These are phyloP conservation scores for Proliferodiscus dingleyae DNA, from an alignment of 2,329 filamentous ascomycete species.

Conservation along the genomic window DNA sequence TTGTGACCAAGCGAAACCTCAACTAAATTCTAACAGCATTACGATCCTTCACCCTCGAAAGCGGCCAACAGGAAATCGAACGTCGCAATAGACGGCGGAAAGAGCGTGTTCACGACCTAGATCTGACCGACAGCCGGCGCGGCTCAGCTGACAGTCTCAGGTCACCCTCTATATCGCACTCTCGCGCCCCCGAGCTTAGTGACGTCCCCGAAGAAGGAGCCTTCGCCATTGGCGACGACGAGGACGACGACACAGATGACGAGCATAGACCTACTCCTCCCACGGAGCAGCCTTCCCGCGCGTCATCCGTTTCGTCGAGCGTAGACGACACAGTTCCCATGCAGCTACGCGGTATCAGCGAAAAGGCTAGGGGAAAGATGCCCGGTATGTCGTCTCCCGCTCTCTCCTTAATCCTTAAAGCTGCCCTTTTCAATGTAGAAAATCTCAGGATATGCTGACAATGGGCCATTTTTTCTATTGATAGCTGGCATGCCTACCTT, in stretches of 20 bases:
- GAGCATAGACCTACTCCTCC: conserved; percentile 53
- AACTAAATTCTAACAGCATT: conserved; percentile 45
- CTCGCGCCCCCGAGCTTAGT: conserved; percentile 52
- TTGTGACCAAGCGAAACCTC: background rate
- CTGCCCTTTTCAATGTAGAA: background rate
- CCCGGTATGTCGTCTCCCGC: conserved; percentile 41
- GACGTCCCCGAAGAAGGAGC: conserved; percentile 76
- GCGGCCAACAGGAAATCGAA: conserved; percentile 86
- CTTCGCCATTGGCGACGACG: conserved; percentile 83
- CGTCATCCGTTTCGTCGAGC: conserved; percentile 63
- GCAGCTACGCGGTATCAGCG: conserved; percentile 88
- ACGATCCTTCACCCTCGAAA: conserved; percentile 84
- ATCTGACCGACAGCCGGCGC: conserved; percentile 38
- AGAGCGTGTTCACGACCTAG: conserved; percentile 50
- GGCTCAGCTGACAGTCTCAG: conserved; percentile 64
- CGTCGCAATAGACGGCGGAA: conserved; percentile 68
- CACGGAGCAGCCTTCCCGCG: conserved; percentile 56
- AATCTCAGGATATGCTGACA: too few species aligned
- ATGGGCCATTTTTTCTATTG: too few species aligned
- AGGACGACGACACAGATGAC: conserved; percentile 53
- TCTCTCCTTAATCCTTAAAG: background rate
- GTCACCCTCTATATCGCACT: conserved; percentile 53
- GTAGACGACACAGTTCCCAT: conserved; percentile 75
- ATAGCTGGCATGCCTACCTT: conserved; percentile 69
- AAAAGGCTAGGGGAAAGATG: conserved; percentile 95